Base-by-base conservation (phyloP, 495 filamentous ascomycete genomes). In the Pseudotulostoma volvatum region DNA sequence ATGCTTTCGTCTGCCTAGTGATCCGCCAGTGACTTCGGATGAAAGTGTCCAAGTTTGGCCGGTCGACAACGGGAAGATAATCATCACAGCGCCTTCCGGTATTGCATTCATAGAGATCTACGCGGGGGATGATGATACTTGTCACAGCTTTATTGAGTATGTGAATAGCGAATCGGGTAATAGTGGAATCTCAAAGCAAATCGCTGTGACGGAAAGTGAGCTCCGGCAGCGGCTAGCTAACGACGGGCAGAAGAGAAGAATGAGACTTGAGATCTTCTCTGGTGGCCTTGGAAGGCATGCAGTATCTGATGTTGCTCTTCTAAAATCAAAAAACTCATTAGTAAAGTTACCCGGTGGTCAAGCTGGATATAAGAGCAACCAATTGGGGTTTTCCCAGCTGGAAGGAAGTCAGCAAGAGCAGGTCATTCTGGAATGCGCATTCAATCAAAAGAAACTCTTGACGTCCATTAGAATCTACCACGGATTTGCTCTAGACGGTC, bases 31-130 rank as follows among this genome's bases (percentile, higher is more conserved):
- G 9, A 69, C 67, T 49, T 56, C 66, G 8, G 86, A 93, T 44
- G 74, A 77, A 15, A 92, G 82, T 44, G 69, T 94, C 9, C 84
- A 92, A 42, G 77, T 81, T 1, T 97, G 84, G 82, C 75, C 82
- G 2, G 74, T 90, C 7, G 86, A 90, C 34, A 79, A 76, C 44
- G 80, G 83, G 17, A 77, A 77, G 30, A 71, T 90, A 31, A 60
- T 92, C 39, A 71, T 84, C 28, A 92, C 84, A 17, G 82, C 90
- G 7, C 60, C 75, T 0, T 78, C 84, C 1, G 90, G 90, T 0
- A 66, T 96, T 23, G 71, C 81, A 2, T 87, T 77, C 42, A 63
- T 93, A 17, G 85, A 96, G 52, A 65, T 97, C 1, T 87, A 73
- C 48, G 63, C 68, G 2, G 81, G 83, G 42, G 78, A 73, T 3